Evolutionary conservation across 768 basidiomycete species (phyloP).

Genomic region (Rhodosporidiobolus sp.): DNA sequence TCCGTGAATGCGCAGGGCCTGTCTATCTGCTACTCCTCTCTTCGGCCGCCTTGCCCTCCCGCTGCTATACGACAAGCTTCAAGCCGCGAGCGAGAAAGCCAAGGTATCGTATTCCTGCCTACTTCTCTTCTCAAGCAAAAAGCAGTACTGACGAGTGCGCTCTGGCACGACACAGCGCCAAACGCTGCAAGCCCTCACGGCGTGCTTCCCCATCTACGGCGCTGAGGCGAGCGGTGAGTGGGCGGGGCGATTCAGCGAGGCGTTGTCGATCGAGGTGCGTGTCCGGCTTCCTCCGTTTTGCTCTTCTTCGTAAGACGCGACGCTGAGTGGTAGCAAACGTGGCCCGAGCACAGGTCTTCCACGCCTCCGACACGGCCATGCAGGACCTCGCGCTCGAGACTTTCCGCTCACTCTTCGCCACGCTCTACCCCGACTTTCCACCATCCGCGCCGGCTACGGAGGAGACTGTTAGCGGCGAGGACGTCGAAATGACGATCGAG

Average conservation of each 20-base stretch:
- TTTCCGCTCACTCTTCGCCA: slow-evolving; percentile 67
- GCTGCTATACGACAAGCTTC: slow-evolving; percentile 86
- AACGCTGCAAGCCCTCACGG: slow-evolving; percentile 70
- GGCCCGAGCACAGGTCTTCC: slow-evolving; percentile 66
- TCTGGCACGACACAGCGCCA: slow-evolving; percentile 61
- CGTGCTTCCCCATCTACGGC: slow-evolving; percentile 83
- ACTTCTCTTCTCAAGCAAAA: not conserved
- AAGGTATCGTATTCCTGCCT: slow-evolving; percentile 59
- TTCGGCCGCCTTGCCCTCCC: slow-evolving; percentile 83
- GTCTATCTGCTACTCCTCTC: slow-evolving; percentile 70
- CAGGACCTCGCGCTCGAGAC: slow-evolving; percentile 71
- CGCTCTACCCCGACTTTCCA: slow-evolving; percentile 58
- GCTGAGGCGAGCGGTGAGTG: slow-evolving; percentile 58
- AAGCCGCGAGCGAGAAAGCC: slow-evolving; percentile 70
- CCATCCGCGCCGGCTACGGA: slow-evolving; percentile 48
- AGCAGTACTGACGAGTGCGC: not conserved
- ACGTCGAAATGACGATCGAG: slow-evolving; percentile 18
- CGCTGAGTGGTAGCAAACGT: not conserved
- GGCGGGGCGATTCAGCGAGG: slow-evolving; percentile 81
- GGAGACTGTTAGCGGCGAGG: slow-evolving; percentile 40
- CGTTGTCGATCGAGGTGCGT: slow-evolving; percentile 78
- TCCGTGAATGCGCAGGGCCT: slow-evolving; percentile 54
- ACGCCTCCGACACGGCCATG: slow-evolving; percentile 69
- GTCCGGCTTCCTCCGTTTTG: slow-evolving; percentile 14
- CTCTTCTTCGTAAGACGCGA: not conserved